Conservation (phyloP, 306 rosid genomes). For the Cicer pinnatifidum region DNA sequence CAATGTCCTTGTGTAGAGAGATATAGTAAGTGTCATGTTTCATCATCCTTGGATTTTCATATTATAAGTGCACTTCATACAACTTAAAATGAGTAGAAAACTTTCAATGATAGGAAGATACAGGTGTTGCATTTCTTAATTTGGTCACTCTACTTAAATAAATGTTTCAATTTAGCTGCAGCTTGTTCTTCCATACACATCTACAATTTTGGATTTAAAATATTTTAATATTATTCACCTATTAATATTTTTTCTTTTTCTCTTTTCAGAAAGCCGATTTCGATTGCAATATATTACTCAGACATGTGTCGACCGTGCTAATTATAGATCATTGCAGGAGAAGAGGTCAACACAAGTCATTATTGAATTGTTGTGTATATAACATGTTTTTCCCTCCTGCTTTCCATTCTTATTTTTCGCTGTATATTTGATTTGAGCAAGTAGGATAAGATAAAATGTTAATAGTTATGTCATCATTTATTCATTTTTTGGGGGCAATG, state of each 20-base stretch:
- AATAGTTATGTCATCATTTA: constrained; percentile 42
- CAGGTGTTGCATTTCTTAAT: constrained; percentile 28
- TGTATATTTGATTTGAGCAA: constrained; percentile 45
- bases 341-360: constrained; percentile 39
- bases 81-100: constrained; percentile 1
- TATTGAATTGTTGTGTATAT: constrained; percentile 48
- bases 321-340: constrained; percentile 26
- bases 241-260: background rate
- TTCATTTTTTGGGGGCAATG: constrained; percentile 49
- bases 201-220: background rate
- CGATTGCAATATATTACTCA: background rate
- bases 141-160: constrained; percentile 1
- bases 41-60: constrained; percentile 7
- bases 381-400: constrained; percentile 35
- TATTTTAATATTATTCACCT: background rate
- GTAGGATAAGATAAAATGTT: constrained; percentile 44
- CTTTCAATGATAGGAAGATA: constrained; percentile 19
- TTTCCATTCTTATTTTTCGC: constrained; percentile 3
- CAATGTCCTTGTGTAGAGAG: constrained; percentile 24
- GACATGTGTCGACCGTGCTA: constrained; percentile 23
- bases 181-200: constrained; percentile 4
- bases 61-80: constrained; percentile 31
- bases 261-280: constrained; percentile 40
- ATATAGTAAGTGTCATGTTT: constrained; percentile 42
- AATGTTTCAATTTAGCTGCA: constrained; percentile 19